Percentiles rank a stretch among this genome's conserved stretches.
phyloP scores from a whole-genome alignment of 805 yeast genomes.

The Naumovozyma baii region DNA sequence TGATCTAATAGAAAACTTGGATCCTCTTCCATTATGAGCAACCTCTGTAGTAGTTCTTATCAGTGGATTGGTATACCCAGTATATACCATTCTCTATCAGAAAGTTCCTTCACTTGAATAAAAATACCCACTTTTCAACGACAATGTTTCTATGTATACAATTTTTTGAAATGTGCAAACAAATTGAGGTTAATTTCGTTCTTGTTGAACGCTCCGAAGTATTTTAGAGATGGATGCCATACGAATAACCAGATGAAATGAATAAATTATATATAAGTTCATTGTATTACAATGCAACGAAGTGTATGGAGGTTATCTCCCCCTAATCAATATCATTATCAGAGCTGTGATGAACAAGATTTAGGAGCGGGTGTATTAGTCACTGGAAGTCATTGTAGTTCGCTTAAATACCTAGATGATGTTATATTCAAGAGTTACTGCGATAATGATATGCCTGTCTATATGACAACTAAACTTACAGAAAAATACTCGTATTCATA shows the following conservation, averaged over 20 bases:
- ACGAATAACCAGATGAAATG: too few species aligned
- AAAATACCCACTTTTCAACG: too few species aligned
- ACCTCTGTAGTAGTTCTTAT: not conserved
- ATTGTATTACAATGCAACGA: not conserved
- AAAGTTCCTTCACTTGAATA: too few species aligned
- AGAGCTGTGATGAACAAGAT: conserved; percentile 25
- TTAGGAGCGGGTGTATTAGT: conserved; percentile 31
- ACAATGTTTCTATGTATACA: too few species aligned
- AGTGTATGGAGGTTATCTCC: conserved; percentile 5
- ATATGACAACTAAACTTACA: conserved; percentile 23
- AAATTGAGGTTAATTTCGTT: too few species aligned
- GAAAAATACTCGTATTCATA: not conserved
- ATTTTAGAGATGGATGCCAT: too few species aligned
- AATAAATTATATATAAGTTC: too few species aligned
- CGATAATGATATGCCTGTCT: conserved; percentile 27
- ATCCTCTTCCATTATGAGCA: not conserved
- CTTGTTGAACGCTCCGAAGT: too few species aligned
- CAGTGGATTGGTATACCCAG: not conserved
- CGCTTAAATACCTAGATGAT: conserved; percentile 10
- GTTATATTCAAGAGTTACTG: conserved; percentile 29
- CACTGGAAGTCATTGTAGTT: conserved; percentile 9
- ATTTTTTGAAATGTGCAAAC: too few species aligned
- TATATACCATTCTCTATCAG: not conserved
- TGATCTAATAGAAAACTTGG: conserved; percentile 6
- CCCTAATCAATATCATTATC: not conserved